Conservation (phyloP, 176 grass and related monocot species). For the Oryza meridionalis region DNA sequence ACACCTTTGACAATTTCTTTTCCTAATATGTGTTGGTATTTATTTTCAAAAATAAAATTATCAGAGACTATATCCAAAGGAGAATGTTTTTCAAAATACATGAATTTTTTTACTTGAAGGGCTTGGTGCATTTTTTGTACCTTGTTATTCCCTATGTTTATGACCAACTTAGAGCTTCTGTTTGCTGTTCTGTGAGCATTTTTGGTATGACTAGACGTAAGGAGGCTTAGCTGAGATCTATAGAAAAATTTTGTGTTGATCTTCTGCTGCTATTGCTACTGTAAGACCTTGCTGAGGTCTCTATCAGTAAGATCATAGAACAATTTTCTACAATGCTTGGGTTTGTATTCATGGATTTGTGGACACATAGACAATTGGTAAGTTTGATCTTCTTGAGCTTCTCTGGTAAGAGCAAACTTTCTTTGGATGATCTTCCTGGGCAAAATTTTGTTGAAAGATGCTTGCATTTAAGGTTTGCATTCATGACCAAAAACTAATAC, state of each 20-base stretch:
- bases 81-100: not conserved
- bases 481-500: not conserved
- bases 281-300: not conserved
- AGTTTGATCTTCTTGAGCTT: slow-evolving; percentile 4
- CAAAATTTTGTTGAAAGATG: not conserved
- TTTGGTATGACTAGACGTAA: not conserved
- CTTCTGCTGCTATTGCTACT: not conserved
- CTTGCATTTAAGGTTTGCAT: not conserved
- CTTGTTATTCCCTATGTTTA: not conserved
- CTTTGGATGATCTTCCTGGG: not conserved
- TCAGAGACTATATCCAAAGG: too few species aligned
- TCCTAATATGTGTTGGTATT: not conserved
- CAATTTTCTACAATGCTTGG: not conserved
- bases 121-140: not conserved
- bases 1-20: not conserved
- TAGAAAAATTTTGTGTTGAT: not conserved
- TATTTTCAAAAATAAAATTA: not conserved
- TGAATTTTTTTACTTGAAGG: not conserved
- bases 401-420: not conserved
- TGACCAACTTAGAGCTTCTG: not conserved
- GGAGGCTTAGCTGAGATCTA: not conserved
- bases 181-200: not conserved
- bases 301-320: not conserved
- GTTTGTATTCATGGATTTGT: not conserved
- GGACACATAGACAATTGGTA: not conserved